Evolutionary conservation across 2,329 filamentous ascomycete genomes (phyloP).

Genomic region (Microcera coccophila): DNA sequence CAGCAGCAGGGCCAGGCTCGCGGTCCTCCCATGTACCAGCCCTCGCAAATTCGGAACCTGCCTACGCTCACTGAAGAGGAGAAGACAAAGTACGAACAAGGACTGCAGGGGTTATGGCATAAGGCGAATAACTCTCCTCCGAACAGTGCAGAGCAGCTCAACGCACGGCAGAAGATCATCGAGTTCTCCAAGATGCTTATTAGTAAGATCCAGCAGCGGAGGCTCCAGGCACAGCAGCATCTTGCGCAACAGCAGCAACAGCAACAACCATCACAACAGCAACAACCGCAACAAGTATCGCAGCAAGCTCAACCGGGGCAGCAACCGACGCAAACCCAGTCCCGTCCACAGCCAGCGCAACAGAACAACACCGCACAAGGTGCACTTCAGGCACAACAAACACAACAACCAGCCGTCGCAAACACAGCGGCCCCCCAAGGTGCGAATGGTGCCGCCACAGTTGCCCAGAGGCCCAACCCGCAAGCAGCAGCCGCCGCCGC

Average conservation of each 20-base stretch:
- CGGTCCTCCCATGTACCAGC: constrained; percentile 44
- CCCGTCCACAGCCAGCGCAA: constrained; percentile 21
- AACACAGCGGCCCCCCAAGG: constrained; percentile 8
- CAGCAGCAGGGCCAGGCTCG: constrained; percentile 22
- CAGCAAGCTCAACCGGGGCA: constrained; percentile 12
- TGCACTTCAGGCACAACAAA: constrained; percentile 22
- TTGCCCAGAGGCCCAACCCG: constrained; percentile 19
- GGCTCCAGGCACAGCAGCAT: constrained; percentile 34
- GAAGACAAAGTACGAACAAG: constrained; percentile 56
- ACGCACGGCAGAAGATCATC: constrained; percentile 54
- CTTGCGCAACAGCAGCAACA: constrained; percentile 28
- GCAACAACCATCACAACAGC: constrained; percentile 25
- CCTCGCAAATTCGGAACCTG: constrained; percentile 50
- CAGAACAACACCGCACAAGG: constrained; percentile 17
- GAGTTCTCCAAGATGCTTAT: constrained; percentile 59
- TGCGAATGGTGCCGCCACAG: constrained; percentile 9
- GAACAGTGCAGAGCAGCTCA: constrained; percentile 46
- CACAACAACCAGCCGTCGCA: constrained; percentile 8
- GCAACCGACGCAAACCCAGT: constrained; percentile 10
- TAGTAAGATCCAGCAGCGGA: constrained; percentile 45
- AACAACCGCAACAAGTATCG: constrained; percentile 18
- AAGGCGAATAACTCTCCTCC: constrained; percentile 46
- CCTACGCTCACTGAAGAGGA: constrained; percentile 51
- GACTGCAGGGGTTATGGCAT: constrained; percentile 51
- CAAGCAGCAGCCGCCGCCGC: constrained; percentile 18